Base-by-base conservation (phyloP, 2,329 filamentous ascomycete genomes). In the Uncinocarpus reesii region DNA sequence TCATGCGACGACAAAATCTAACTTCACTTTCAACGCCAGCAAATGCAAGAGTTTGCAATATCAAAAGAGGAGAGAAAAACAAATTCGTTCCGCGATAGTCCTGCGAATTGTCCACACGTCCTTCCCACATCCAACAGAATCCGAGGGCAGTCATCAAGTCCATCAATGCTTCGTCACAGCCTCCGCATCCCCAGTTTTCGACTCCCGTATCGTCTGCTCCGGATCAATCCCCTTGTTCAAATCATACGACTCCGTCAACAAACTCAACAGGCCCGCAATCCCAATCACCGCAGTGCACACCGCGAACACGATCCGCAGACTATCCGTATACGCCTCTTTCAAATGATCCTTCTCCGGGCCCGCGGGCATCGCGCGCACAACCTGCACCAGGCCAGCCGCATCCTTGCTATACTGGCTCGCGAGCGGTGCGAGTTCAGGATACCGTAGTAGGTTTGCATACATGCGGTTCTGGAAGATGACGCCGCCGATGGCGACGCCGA, bases 381-480 rank as follows among this genome's bases (percentile, higher is more conserved):
- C 65, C 50, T 75, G 68, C 0, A 82, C 76, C 10, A 83, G 66
- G 0, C 72, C 73, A 0, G 78, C 76, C 0, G 79, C 76, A 58
- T 83, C 77, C 46, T 71, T 69, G 8, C 75, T 74, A 58, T 77
- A 77, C 41, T 69, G 66, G 2, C 54, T 60, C 0, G 76, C 75
- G 48, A 69, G 62, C 5, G 63, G 61, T 0, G 72, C 73, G 43
- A 79, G 70, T 18, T 65, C 62, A 0, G 74, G 67, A 38, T 72
- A 72, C 1, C 61, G 66, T 11, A 67, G 54, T 37, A 83, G 62
- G 52, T 76, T 73, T 37, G 63, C 64, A 47, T 66, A 67, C 64
- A 82, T 76, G 49, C 72, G 71, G 54, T 84, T 86, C 62, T 86
- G 80, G 65, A 86, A 85, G 46, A 83, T 73, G 26, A 81, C 79